Percentiles rank a stretch among this genome's conserved stretches.
Evolutionary conservation across 495 filamentous ascomycete genomes (phyloP).

Genomic region (Delitschia confertaspora): DNA sequence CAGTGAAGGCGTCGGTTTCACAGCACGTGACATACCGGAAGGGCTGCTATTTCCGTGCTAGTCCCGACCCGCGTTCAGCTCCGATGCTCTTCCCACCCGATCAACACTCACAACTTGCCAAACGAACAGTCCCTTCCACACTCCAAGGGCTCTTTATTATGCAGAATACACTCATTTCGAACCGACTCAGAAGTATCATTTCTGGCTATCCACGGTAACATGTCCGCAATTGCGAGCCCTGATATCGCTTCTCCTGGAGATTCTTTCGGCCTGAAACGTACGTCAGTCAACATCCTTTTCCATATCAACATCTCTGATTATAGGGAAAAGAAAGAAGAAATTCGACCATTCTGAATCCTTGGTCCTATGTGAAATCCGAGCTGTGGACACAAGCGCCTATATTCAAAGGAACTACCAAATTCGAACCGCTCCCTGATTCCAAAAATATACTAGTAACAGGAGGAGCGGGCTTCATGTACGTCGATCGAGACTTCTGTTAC

Average conservation of each 20-base stretch:
- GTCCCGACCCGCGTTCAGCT: too few species aligned
- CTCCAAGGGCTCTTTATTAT: too few species aligned
- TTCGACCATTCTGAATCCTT: conserved; percentile 26
- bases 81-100: too few species aligned
- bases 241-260: conserved; percentile 2
- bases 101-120: too few species aligned
- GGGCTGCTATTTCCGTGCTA: too few species aligned
- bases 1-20: too few species aligned
- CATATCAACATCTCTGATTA: not conserved
- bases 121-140: too few species aligned
- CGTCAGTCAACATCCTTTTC: not conserved
- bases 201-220: too few species aligned
- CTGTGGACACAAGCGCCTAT: conserved; percentile 60
- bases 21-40: too few species aligned
- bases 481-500: not conserved
- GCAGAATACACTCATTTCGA: too few species aligned
- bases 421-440: conserved; percentile 51
- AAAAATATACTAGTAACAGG: conserved; percentile 68
- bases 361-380: conserved; percentile 22
- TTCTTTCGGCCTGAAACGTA: conserved; percentile 16
- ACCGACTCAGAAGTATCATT: too few species aligned
- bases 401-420: conserved; percentile 54
- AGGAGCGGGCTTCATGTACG: conserved; percentile 63
- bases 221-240: conserved; percentile 18
- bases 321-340: conserved; percentile 18